Percentiles rank a stretch among this genome's conserved stretches.
Conservation (phyloP, 2,329 filamentous ascomycete species). For the Fusarium sp. region DNA sequence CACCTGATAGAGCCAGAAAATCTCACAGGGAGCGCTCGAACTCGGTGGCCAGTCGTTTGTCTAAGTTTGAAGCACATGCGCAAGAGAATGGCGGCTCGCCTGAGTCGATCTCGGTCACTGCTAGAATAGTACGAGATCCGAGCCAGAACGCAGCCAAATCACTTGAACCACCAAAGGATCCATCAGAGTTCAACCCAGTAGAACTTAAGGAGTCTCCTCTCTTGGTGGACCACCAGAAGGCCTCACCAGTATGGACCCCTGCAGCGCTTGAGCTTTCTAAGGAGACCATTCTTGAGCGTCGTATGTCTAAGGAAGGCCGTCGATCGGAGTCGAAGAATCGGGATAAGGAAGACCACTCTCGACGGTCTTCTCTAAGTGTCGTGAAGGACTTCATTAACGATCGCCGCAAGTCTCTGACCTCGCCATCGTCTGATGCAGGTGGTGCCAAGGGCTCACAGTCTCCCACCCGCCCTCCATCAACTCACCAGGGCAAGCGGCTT, state of each 20-base stretch:
- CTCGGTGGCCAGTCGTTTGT: slow-evolving; percentile 66
- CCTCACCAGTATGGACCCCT: slow-evolving; percentile 43
- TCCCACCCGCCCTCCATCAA: slow-evolving; percentile 60
- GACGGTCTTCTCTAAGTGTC: slow-evolving; percentile 68
- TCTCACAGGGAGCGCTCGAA: slow-evolving; percentile 59
- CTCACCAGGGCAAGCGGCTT: slow-evolving; percentile 62
- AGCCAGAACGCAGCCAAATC: slow-evolving; percentile 54
- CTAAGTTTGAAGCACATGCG: slow-evolving; percentile 61
- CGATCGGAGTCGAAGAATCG: slow-evolving; percentile 51
- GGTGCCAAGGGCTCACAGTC: slow-evolving; percentile 51
- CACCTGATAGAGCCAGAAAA: slow-evolving; percentile 55
- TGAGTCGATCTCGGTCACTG: slow-evolving; percentile 86
- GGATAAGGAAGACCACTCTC: slow-evolving; percentile 52
- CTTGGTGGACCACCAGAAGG: slow-evolving; percentile 64
- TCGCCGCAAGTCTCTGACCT: slow-evolving; percentile 62
- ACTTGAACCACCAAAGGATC: slow-evolving; percentile 55
- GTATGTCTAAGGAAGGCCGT: slow-evolving; percentile 55
- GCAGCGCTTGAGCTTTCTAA: slow-evolving; percentile 47
- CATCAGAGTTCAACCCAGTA: slow-evolving; percentile 57
- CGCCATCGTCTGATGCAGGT: slow-evolving; percentile 56
- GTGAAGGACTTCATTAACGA: slow-evolving; percentile 72
- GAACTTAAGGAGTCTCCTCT: slow-evolving; percentile 70
- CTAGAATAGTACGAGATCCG: slow-evolving; percentile 80
- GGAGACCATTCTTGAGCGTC: slow-evolving; percentile 61
- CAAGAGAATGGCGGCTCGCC: slow-evolving; percentile 35